Evolutionary conservation across 1,284 basidiomycete species (phyloP), one percentile per base, ranked within the genome.

Genomic region (Ustilago bromivora): DNA sequence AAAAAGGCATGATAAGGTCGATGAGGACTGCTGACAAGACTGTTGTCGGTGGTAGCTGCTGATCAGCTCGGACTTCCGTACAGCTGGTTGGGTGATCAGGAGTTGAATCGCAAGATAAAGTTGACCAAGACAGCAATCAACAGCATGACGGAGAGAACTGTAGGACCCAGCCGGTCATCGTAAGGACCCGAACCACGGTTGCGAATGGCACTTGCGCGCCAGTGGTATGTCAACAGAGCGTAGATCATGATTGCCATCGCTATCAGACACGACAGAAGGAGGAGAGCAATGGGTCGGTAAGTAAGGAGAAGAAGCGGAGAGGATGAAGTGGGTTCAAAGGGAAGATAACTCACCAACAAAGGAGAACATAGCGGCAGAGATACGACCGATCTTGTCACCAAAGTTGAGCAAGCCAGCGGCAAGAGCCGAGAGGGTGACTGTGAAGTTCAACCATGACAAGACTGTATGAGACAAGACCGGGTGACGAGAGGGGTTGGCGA

Each of bases 241-340:
- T 98, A 98, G 36, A 95, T 87, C 96, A 98, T 98, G 78, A 98
- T 95, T 13, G 91, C 93, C 91, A 98, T 94, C 47, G 96, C 96
- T 96, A 82, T 38, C 13, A 17, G 10, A 52, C 34, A 12, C 35
- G 13, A 32, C 11, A 49, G 57, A 51, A 34, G 23, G 15, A 12
- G 1, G 13, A 19, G 46, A 43, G n/a, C 43, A 17, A 9, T 9
- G 38, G 35, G 53, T 5, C 2, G 17, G 43, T 7, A 31, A 8
- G 40, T 12, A 19, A 28, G 28, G 36, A 40, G 19, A 15, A 23
- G 0, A 38, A 32, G 15, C 32, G n/a, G 13, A n/a, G 49, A 32
- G 38, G 32, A 23, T 23, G 1, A 32, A 19, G 28, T 8, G 35
- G 28, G 40, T 17, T 23, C 12, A 31, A 7, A 11, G 5, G 17